phyloP scores from a whole-genome alignment of 176 grass and related monocot genomes.

The Pontederia crassipes region DNA sequence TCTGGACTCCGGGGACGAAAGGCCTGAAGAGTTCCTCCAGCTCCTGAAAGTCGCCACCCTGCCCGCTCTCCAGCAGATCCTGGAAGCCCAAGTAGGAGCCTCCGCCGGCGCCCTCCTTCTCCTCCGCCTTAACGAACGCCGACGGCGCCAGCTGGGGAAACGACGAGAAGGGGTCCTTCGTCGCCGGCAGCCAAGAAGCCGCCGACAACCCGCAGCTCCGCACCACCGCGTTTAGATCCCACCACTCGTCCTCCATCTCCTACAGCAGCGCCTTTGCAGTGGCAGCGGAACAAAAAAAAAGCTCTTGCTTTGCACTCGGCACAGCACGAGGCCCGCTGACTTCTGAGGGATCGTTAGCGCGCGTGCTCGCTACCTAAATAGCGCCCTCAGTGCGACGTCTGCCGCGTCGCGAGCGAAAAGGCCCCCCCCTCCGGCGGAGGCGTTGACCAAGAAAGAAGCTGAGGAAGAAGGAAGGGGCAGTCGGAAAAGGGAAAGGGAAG shows the following conservation, averaged over 20 bases:
- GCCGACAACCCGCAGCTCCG: constrained; percentile 15
- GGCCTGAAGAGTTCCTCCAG: constrained; percentile 39
- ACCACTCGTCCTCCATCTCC: constrained; percentile 44
- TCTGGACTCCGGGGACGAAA: constrained; percentile 19
- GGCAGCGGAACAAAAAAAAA: no score
- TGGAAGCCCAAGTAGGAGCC: constrained; percentile 11
- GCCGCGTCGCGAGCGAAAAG: no score
- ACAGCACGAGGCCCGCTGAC: no score
- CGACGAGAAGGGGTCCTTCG: constrained; percentile 18
- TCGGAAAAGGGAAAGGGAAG: constrained; percentile 14
- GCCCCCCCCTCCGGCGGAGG: background rate
- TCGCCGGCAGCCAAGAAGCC: background rate
- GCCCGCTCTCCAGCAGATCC: background rate
- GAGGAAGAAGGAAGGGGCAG: background rate
- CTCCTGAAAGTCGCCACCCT: constrained; percentile 6
- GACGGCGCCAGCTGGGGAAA: background rate
- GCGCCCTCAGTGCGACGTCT: background rate
- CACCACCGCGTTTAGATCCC: constrained; percentile 69
- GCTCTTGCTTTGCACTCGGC: no score
- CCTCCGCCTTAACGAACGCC: background rate
- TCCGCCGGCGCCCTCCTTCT: background rate
- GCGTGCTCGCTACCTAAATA: no score
- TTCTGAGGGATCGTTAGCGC: background rate
- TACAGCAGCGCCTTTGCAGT: constrained; percentile 1
- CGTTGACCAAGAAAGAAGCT: constrained; percentile 2